These are phyloP conservation scores for Boletus sp. DNA, from an alignment of 768 basidiomycete genomes.

Conservation along the genomic window DNA sequence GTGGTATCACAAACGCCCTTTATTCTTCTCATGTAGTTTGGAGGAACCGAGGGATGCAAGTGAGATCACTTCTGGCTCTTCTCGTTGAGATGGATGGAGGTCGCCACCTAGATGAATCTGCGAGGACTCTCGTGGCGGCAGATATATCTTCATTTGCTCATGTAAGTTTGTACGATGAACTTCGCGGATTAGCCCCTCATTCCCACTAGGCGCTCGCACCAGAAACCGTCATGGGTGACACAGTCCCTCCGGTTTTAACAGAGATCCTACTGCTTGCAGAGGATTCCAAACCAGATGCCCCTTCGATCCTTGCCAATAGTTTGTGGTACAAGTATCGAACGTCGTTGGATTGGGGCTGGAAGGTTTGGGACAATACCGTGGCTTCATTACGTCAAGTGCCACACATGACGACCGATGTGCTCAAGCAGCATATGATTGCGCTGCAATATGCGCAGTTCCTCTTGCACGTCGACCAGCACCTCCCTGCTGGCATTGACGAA, in stretches of 20 bases:
- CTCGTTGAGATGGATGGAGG: slow-evolving; percentile 65
- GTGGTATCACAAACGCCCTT: slow-evolving; percentile 54
- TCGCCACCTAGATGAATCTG: slow-evolving; percentile 48
- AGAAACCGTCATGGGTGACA: slow-evolving; percentile 30
- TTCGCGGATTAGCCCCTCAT: background rate
- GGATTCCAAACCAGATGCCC: slow-evolving; percentile 56
- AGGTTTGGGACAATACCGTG: slow-evolving; percentile 81
- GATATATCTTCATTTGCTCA: slow-evolving; percentile 62
- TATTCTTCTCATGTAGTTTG: slow-evolving; percentile 59
- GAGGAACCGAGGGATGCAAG: slow-evolving; percentile 63
- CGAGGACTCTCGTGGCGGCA: slow-evolving; percentile 55
- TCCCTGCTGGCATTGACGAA: slow-evolving; percentile 68
- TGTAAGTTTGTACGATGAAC: slow-evolving; percentile 36
- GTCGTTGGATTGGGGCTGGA: slow-evolving; percentile 72
- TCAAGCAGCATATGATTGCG: slow-evolving; percentile 49
- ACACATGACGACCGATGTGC: slow-evolving; percentile 46
- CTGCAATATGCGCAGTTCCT: slow-evolving; percentile 69
- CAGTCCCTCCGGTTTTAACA: slow-evolving; percentile 41
- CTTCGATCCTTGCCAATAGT: slow-evolving; percentile 67
- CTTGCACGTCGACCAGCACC: slow-evolving; percentile 69
- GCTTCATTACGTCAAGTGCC: slow-evolving; percentile 70
- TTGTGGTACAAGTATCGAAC: slow-evolving; percentile 83
- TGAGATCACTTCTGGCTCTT: slow-evolving; percentile 58
- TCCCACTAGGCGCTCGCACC: slow-evolving; percentile 40
- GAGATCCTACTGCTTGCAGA: slow-evolving; percentile 68